These are phyloP conservation scores for Mycena vitilis DNA, from an alignment of 768 basidiomycete genomes.

Conservation along the genomic window DNA sequence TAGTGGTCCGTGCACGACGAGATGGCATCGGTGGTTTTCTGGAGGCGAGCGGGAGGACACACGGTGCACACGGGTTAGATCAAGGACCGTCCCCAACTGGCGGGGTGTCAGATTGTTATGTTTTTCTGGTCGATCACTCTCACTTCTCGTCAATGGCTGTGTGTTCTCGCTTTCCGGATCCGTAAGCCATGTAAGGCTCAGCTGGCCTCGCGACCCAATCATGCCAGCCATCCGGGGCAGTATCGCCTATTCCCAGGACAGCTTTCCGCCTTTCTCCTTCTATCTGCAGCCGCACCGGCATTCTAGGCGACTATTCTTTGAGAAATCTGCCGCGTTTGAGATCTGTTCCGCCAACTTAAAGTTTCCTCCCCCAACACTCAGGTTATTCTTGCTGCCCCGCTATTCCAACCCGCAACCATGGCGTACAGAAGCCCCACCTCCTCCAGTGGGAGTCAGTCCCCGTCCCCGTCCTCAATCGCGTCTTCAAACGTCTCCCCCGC, in stretches of 20 bases:
- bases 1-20: neutral
- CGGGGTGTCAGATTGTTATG: slow-evolving; percentile 24
- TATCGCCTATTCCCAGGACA: slow-evolving; percentile 12
- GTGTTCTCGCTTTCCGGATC: slow-evolving; percentile 12
- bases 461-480: slow-evolving; percentile 56
- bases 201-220: slow-evolving; percentile 26
- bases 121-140: slow-evolving; percentile 11
- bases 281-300: slow-evolving; percentile 24
- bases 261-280: slow-evolving; percentile 13
- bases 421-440: slow-evolving; percentile 63
- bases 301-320: slow-evolving; percentile 13
- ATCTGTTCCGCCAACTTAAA: slow-evolving; percentile 35
- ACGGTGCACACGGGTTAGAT: slow-evolving; percentile 24
- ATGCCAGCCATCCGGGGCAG: slow-evolving; percentile 19
- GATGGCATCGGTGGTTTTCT: slow-evolving; percentile 32
- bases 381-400: slow-evolving; percentile 39
- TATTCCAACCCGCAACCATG: slow-evolving; percentile 52
- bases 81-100: slow-evolving; percentile 25
- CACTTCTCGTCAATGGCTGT: slow-evolving; percentile 27
- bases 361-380: slow-evolving; percentile 21
- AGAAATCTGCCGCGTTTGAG: slow-evolving; percentile 30
- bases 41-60: slow-evolving; percentile 19
- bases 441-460: slow-evolving; percentile 61
- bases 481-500: slow-evolving; percentile 60
- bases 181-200: slow-evolving; percentile 23